A percentile compares a stretch with the other conserved stretches of the same genome.
Evolutionary conservation across 768 basidiomycete species (phyloP).

Genomic region (Lentinula raphanica): DNA sequence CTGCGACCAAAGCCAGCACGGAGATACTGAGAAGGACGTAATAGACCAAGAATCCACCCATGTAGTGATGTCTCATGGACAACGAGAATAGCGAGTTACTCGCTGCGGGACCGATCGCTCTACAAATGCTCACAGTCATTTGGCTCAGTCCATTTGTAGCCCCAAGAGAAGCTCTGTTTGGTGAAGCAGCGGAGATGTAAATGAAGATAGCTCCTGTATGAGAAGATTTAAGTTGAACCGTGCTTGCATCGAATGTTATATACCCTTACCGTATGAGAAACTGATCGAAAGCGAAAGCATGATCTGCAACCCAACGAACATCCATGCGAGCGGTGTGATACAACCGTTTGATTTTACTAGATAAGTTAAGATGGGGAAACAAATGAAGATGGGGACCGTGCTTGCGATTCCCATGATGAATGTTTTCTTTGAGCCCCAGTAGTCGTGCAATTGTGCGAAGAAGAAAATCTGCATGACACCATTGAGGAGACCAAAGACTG

Average conservation of each 20-base stretch:
- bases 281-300: constrained; percentile 21
- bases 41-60: constrained; percentile 40
- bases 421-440: constrained; percentile 11
- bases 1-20: background rate
- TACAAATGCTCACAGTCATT: constrained; percentile 21
- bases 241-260: background rate
- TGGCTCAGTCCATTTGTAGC: constrained; percentile 43
- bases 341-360: constrained; percentile 1
- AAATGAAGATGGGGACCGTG: constrained; percentile 5
- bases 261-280: constrained; percentile 29
- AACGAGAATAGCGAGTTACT: constrained; percentile 48
- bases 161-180: constrained; percentile 43
- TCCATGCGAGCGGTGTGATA: constrained; percentile 2
- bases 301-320: constrained; percentile 8
- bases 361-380: constrained; percentile 4
- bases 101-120: constrained; percentile 41
- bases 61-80: constrained; percentile 32
- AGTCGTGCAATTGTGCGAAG: constrained; percentile 13
- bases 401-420: constrained; percentile 13
- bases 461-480: constrained; percentile 53
- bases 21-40: constrained; percentile 13
- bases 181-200: constrained; percentile 40
- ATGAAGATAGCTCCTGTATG: constrained; percentile 34
- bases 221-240: constrained; percentile 22
- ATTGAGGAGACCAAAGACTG: constrained; percentile 45